A percentile compares a stretch with the other conserved stretches of the same genome.
Conservation (phyloP, 371 early-diverging fungal genomes). For the Mucor piriformis region DNA sequence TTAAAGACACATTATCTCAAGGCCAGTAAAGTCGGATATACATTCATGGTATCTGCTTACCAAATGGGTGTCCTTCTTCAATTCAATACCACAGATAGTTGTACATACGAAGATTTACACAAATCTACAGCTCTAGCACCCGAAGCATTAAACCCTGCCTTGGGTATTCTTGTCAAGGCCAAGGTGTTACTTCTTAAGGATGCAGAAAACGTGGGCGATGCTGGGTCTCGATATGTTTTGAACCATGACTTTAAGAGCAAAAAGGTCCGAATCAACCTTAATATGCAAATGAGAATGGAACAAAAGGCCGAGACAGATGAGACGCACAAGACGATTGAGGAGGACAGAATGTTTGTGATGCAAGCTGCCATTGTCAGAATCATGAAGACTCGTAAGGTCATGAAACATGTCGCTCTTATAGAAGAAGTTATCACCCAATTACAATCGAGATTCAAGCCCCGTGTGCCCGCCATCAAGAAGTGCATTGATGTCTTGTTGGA, state of each 20-base stretch:
- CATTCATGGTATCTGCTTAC: slow-evolving; percentile 81
- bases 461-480: slow-evolving; percentile 92
- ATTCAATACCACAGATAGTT: slow-evolving; percentile 72
- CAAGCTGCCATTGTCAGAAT: slow-evolving; percentile 96
- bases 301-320: slow-evolving; percentile 87
- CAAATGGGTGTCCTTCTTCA: slow-evolving; percentile 90
- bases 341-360: slow-evolving; percentile 88
- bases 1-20: slow-evolving; percentile 82
- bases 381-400: slow-evolving; percentile 94
- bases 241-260: slow-evolving; percentile 91
- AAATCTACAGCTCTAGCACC: slow-evolving; percentile 70
- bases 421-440: slow-evolving; percentile 90
- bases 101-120: slow-evolving; percentile 68
- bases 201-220: slow-evolving; percentile 57
- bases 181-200: slow-evolving; percentile 67
- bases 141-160: slow-evolving; percentile 69
- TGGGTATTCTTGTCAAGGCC: slow-evolving; percentile 82
- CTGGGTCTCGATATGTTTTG: slow-evolving; percentile 63
- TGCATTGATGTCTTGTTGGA: slow-evolving; percentile 94
- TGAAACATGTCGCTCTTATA: slow-evolving; percentile 87
- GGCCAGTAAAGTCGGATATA: slow-evolving; percentile 68
- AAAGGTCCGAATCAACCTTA: slow-evolving; percentile 84
- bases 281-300: slow-evolving; percentile 81
- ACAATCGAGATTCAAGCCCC: slow-evolving; percentile 90
- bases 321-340: slow-evolving; percentile 86